Percentiles rank a stretch among this genome's conserved stretches.
Conservation (phyloP, 768 basidiomycete genomes). For the Suillus ampliporus region DNA sequence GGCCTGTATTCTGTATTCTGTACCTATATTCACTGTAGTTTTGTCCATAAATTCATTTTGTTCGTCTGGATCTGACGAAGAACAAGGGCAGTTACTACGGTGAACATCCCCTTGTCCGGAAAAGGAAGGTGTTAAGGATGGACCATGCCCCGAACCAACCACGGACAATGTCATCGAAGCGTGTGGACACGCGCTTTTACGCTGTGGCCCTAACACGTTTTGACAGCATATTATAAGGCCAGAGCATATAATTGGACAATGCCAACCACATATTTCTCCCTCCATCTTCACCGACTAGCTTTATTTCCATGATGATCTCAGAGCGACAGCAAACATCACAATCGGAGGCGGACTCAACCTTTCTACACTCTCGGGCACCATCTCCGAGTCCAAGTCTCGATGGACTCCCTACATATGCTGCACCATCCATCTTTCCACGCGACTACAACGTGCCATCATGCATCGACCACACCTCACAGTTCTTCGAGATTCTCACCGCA, state of each 20-base stretch:
- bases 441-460: conserved; percentile 18
- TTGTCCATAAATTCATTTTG: conserved; percentile 4
- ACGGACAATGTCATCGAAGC: conserved; percentile 10
- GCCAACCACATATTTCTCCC: neutral
- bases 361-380: neutral
- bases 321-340: conserved; percentile 2
- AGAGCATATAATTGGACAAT: conserved; percentile 11
- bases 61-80: conserved; percentile 7
- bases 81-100: conserved; percentile 30
- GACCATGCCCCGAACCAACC: conserved; percentile 9
- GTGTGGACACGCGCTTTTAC: neutral
- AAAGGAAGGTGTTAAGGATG: conserved; percentile 42
- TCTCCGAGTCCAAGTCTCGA: conserved; percentile 3
- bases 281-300: neutral
- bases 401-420: conserved; percentile 13
- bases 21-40: conserved; percentile 18
- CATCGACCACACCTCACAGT: conserved; percentile 32
- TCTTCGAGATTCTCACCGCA: conserved; percentile 36
- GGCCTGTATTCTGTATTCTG: conserved; percentile 17
- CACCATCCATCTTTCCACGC: conserved; percentile 18
- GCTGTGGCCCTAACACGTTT: conserved; percentile 26
- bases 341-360: neutral
- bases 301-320: conserved; percentile 5
- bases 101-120: conserved; percentile 33
- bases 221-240: conserved; percentile 12